phyloP scores from a whole-genome alignment of 2,329 filamentous ascomycete genomes.

The Penicillium sp. region DNA sequence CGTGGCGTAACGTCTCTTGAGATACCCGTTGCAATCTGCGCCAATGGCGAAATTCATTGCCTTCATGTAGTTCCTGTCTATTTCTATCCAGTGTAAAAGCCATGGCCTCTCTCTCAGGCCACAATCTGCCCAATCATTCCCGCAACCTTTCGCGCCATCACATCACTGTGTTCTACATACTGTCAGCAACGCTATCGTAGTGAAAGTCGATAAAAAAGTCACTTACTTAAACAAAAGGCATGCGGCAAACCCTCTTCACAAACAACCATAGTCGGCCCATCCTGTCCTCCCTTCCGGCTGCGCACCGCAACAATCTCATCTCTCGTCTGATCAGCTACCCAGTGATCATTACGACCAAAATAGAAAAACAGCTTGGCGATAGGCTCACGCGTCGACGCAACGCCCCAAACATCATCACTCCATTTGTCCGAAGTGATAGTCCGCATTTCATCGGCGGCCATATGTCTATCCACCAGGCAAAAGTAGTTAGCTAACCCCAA shows the following conservation, averaged over 20 bases:
- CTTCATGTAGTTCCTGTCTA: constrained; percentile 1
- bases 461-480: constrained; percentile 39
- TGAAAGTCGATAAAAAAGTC: not conserved
- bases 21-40: constrained; percentile 24
- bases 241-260: constrained; percentile 56
- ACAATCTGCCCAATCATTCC: constrained; percentile 48
- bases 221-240: constrained; percentile 57
- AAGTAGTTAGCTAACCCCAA: not conserved
- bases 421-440: constrained; percentile 57
- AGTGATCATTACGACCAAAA: constrained; percentile 60
- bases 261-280: constrained; percentile 53
- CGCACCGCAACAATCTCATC: constrained; percentile 53
- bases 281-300: constrained; percentile 29
- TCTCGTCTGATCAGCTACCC: constrained; percentile 59
- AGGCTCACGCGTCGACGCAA: constrained; percentile 32
- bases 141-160: constrained; percentile 53
- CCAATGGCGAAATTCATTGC: constrained; percentile 9
- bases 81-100: not conserved
- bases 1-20: constrained; percentile 16
- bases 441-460: constrained; percentile 58
- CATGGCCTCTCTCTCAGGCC: not conserved
- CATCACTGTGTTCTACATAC: constrained; percentile 39
- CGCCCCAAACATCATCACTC: constrained; percentile 60
- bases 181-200: constrained; percentile 5
- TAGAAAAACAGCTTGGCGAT: constrained; percentile 55